Conservation (phyloP, 2,329 filamentous ascomycete species). For the Alternaria infectoria region DNA sequence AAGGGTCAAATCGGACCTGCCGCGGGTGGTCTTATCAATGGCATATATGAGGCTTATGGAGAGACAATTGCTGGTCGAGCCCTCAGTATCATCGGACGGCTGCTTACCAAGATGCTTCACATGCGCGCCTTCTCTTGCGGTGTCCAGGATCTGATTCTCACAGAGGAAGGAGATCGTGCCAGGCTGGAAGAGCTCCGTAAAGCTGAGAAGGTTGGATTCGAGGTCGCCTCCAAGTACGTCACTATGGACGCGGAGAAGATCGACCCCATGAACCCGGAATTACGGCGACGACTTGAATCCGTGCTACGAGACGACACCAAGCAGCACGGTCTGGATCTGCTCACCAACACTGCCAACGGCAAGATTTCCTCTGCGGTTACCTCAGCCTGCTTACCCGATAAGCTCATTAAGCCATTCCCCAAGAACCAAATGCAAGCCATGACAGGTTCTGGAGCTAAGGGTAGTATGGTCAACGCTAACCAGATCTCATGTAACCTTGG, state of each 20-base stretch:
- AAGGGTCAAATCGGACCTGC: constrained; percentile 93
- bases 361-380: constrained; percentile 81
- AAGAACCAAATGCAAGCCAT: constrained; percentile 99
- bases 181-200: constrained; percentile 72
- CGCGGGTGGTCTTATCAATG: constrained; percentile 85
- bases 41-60: constrained; percentile 92
- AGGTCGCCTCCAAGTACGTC: constrained; percentile 87
- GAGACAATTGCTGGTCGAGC: constrained; percentile 84
- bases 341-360: constrained; percentile 76
- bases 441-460: constrained; percentile 96
- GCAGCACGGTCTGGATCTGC: constrained; percentile 84
- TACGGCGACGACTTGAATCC: constrained; percentile 81
- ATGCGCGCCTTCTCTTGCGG: constrained; percentile 97
- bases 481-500: constrained; percentile 97
- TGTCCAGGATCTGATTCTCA: constrained; percentile 92
- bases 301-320: constrained; percentile 91
- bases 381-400: constrained; percentile 76
- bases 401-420: constrained; percentile 89
- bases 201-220: constrained; percentile 73
- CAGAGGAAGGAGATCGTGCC: constrained; percentile 74
- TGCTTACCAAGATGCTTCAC: constrained; percentile 87
- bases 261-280: constrained; percentile 70
- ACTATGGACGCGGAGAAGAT: constrained; percentile 72
- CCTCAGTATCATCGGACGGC: constrained; percentile 84
- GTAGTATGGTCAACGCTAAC: constrained; percentile 90